Evolutionary conservation across 2,329 filamentous ascomycete species (phyloP).

Genomic region (Alternaria triticimaculans): DNA sequence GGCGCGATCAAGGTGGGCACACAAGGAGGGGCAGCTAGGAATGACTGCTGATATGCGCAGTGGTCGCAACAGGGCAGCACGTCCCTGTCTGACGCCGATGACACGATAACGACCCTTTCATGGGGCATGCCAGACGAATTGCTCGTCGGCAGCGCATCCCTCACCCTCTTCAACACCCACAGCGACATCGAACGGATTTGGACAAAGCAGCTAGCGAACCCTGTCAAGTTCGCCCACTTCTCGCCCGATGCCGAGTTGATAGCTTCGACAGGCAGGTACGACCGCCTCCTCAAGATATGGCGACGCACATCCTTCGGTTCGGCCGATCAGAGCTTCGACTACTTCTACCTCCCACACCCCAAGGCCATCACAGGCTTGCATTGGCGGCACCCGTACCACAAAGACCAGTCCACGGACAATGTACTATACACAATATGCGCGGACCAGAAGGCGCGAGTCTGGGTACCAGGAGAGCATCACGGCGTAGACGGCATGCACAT

Average conservation of each 20-base stretch:
- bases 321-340: constrained; percentile 85
- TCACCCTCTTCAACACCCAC: constrained; percentile 72
- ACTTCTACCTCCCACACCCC: constrained; percentile 88
- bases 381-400: constrained; percentile 81
- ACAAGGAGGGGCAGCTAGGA: not conserved
- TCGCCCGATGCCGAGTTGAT: constrained; percentile 89
- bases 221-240: constrained; percentile 75
- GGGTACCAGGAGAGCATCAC: constrained; percentile 77
- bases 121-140: constrained; percentile 90
- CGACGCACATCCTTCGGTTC: constrained; percentile 82
- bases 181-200: constrained; percentile 68
- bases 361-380: constrained; percentile 79
- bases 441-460: constrained; percentile 81
- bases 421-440: constrained; percentile 88
- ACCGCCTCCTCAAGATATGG: constrained; percentile 92
- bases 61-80: constrained; percentile 71
- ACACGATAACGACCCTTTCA: constrained; percentile 69
- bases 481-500: constrained; percentile 75
- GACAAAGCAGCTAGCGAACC: constrained; percentile 75
- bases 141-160: constrained; percentile 72
- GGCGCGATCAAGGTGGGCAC: constrained; percentile 73
- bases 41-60: constrained; percentile 45
- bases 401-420: constrained; percentile 81
- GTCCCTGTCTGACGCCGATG: constrained; percentile 51
- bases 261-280: constrained; percentile 78